Conservation (phyloP, 768 basidiomycete species). For the Chiua virens region DNA sequence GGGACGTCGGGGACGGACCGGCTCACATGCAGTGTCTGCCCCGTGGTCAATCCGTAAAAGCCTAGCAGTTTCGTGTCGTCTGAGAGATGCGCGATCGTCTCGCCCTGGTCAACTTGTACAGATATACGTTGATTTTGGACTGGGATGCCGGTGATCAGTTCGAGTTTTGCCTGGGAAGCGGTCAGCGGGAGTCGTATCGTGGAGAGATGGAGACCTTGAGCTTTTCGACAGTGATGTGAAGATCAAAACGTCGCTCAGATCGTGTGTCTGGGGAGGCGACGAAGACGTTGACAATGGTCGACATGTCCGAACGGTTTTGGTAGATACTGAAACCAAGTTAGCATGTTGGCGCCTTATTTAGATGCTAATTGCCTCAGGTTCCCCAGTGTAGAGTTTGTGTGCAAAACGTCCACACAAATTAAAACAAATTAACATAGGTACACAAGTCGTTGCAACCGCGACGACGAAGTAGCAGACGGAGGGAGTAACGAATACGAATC, state of each 20-base stretch:
- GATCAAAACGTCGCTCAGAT: constrained; percentile 84
- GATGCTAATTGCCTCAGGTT: too few species aligned
- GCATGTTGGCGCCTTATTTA: too few species aligned
- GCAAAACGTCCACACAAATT: too few species aligned
- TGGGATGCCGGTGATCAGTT: constrained; percentile 89
- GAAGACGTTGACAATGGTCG: constrained; percentile 61
- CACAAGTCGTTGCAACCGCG: too few species aligned
- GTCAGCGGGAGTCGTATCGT: neutral
- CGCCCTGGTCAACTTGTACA: constrained; percentile 56
- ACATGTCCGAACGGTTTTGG: constrained; percentile 43
- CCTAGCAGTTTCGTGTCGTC: constrained; percentile 71
- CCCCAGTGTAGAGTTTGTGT: too few species aligned
- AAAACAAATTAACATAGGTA: too few species aligned
- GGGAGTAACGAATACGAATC: too few species aligned
- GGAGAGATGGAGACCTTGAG: constrained; percentile 64
- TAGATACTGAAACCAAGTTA: too few species aligned
- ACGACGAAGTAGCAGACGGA: too few species aligned
- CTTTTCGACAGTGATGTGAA: constrained; percentile 67
- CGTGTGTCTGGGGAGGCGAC: constrained; percentile 86
- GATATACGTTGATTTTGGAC: constrained; percentile 67
- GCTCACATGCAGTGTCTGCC: constrained; percentile 78
- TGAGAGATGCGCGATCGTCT: constrained; percentile 52
- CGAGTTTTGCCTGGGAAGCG: constrained; percentile 65
- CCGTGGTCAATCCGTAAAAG: constrained; percentile 72
- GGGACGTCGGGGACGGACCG: neutral